Conservation (phyloP, 495 filamentous ascomycete species). For the Cryomyces minteri region DNA sequence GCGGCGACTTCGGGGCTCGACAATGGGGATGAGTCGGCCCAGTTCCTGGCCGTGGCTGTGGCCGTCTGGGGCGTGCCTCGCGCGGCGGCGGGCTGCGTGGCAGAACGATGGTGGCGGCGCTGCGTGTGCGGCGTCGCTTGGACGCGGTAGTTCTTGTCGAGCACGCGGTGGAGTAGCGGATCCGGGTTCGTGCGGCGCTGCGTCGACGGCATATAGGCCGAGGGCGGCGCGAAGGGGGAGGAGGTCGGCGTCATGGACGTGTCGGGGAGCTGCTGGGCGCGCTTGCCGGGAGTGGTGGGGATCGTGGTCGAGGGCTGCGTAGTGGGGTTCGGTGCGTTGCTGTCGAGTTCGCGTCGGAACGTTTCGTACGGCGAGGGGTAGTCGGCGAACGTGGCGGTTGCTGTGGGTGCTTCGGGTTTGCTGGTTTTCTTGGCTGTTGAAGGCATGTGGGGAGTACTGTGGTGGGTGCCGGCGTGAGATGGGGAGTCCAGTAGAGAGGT, state of each 20-base stretch:
- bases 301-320: constrained; percentile 21
- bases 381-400: constrained; percentile 33
- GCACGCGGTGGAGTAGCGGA: constrained; percentile 66
- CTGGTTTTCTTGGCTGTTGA: constrained; percentile 12
- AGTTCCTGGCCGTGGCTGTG: constrained; percentile 13
- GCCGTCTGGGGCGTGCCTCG: constrained; percentile 8
- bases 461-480: constrained; percentile 21
- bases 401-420: constrained; percentile 13
- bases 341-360: constrained; percentile 35
- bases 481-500: constrained; percentile 11
- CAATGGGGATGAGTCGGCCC: constrained; percentile 38
- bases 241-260: constrained; percentile 31
- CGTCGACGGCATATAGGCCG: constrained; percentile 8
- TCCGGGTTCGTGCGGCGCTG: constrained; percentile 26
- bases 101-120: constrained; percentile 18
- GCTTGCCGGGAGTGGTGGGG: constrained; percentile 30
- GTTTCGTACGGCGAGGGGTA: constrained; percentile 50
- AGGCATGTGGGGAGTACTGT: constrained; percentile 17
- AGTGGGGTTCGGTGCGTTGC: constrained; percentile 5
- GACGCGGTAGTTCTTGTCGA: constrained; percentile 85
- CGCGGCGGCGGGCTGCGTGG: neutral
- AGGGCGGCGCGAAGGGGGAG: constrained; percentile 19
- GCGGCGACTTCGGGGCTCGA: constrained; percentile 63
- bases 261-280: constrained; percentile 29
- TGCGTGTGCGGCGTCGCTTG: constrained; percentile 69